Evolutionary conservation across 352 stramenopile species (phyloP).

Genomic region (Pseudoperonospora humuli): DNA sequence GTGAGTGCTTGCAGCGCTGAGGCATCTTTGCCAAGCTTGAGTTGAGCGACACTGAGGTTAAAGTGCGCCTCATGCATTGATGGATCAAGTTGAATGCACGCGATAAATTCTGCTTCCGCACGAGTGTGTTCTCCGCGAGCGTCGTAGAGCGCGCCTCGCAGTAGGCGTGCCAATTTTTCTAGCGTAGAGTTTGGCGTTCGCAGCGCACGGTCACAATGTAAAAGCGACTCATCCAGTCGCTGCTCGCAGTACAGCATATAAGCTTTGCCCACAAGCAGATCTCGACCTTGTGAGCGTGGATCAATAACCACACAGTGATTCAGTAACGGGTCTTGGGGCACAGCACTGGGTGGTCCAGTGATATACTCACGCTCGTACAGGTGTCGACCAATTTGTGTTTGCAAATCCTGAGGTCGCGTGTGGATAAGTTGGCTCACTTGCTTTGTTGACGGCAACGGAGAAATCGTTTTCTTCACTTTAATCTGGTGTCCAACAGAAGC

Average conservation of each 20-base stretch:
- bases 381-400: constrained; percentile 48
- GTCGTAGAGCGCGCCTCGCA: constrained; percentile 54
- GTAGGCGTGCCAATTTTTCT: constrained; percentile 50
- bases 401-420: constrained; percentile 55
- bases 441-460: constrained; percentile 43
- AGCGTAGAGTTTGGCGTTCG: constrained; percentile 42
- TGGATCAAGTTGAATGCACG: constrained; percentile 34
- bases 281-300: constrained; percentile 30
- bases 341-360: constrained; percentile 25
- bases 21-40: constrained; percentile 42
- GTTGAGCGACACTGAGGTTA: constrained; percentile 41
- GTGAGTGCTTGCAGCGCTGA: constrained; percentile 31
- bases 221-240: constrained; percentile 45
- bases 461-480: no score
- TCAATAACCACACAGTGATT: constrained; percentile 61
- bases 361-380: constrained; percentile 47
- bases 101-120: constrained; percentile 44
- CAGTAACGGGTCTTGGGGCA: constrained; percentile 56
- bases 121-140: constrained; percentile 30
- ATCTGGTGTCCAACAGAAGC: no score
- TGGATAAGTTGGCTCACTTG: constrained; percentile 66
- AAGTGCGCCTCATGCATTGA: constrained; percentile 57
- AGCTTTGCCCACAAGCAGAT: constrained; percentile 43
- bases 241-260: constrained; percentile 52
- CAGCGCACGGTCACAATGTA: constrained; percentile 46